Conservation (phyloP, 495 filamentous ascomycete species). For the Penicillium coprophilum region DNA sequence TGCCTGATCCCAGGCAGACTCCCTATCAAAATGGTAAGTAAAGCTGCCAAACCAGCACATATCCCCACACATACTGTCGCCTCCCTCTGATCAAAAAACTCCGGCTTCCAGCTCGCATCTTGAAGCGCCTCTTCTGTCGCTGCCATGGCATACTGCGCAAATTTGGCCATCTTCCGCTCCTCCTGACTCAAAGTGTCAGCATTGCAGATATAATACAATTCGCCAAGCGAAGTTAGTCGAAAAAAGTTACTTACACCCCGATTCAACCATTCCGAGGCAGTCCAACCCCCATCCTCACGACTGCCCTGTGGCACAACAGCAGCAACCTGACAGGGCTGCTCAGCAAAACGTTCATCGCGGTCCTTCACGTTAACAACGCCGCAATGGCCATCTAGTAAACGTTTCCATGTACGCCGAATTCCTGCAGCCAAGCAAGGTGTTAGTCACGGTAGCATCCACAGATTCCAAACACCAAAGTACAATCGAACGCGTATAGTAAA, state of each 20-base stretch:
- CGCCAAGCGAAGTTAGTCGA: not conserved
- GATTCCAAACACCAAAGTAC: not conserved
- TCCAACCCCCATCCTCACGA: constrained; percentile 63
- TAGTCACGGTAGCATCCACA: not conserved
- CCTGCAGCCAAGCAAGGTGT: constrained; percentile 43
- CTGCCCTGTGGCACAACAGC: constrained; percentile 70
- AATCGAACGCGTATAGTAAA: not conserved
- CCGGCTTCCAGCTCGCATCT: constrained; percentile 79
- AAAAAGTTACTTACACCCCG: constrained; percentile 42
- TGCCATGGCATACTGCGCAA: constrained; percentile 87
- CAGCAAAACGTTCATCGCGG: constrained; percentile 58
- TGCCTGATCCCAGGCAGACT: constrained; percentile 92
- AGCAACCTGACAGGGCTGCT: constrained; percentile 80
- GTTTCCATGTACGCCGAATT: constrained; percentile 73
- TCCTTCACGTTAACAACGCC: constrained; percentile 71
- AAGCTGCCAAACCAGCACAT: not conserved
- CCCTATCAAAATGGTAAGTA: constrained; percentile 48
- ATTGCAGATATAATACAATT: constrained; percentile 7
- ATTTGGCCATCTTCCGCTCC: constrained; percentile 83
- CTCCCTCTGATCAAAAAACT: constrained; percentile 59
- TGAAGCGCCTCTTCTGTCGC: constrained; percentile 82
- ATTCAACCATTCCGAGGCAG: constrained; percentile 72
- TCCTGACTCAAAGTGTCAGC: constrained; percentile 46
- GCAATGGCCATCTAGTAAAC: constrained; percentile 73
- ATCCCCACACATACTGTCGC: constrained; percentile 54